Evolutionary conservation across 208 protist species (phyloP).

Genomic region (Naegleria fowleri): DNA sequence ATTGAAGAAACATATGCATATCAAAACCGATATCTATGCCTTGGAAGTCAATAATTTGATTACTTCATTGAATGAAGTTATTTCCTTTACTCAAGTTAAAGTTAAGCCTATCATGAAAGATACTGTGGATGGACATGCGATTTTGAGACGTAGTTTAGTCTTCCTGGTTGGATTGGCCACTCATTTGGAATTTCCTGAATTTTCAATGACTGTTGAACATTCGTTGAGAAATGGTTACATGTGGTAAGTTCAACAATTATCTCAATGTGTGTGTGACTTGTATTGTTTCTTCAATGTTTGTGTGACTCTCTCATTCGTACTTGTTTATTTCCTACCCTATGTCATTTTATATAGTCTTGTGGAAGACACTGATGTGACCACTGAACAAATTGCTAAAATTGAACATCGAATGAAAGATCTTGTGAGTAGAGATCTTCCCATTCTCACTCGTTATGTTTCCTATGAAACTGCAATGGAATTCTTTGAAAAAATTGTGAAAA

Average conservation of each 20-base stretch:
- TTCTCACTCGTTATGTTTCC: neutral
- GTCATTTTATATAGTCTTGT: neutral
- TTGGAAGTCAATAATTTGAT: neutral
- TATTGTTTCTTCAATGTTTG: too few species aligned
- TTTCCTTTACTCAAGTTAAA: neutral
- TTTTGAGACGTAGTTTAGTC: neutral
- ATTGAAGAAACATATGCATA: neutral
- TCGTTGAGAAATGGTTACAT: neutral
- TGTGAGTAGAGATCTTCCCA: neutral
- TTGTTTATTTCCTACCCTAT: too few species aligned
- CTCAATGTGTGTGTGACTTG: too few species aligned
- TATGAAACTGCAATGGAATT: neutral
- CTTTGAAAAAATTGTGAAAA: neutral
- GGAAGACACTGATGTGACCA: neutral
- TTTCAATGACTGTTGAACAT: constrained; percentile 4
- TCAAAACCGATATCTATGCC: neutral
- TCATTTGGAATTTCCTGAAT: neutral
- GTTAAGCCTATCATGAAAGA: neutral
- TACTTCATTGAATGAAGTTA: neutral
- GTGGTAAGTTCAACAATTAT: too few species aligned
- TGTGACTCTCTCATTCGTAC: neutral
- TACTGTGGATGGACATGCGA: neutral
- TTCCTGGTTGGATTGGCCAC: neutral
- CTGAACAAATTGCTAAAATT: neutral
- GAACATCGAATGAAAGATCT: neutral